Evolutionary conservation across 169 alveolate genomes (phyloP).

Genomic region (Cryptosporidium felis): DNA sequence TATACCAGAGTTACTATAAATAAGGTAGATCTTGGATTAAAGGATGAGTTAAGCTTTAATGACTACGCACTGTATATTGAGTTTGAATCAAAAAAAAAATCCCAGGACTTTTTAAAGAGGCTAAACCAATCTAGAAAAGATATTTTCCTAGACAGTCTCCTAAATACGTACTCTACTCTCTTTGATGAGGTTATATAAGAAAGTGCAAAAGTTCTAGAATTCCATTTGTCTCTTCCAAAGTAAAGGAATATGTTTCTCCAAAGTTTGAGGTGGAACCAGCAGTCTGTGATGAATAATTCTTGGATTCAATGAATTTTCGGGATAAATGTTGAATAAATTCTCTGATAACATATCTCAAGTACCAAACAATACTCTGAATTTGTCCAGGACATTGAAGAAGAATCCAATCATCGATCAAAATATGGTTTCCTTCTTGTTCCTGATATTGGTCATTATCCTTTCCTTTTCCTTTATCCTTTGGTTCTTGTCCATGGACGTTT

Average conservation of each 20-base stretch:
- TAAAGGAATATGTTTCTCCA: background rate
- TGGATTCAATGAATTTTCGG: background rate
- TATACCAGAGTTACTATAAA: constrained; percentile 27
- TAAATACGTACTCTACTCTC: background rate
- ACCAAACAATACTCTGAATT: constrained; percentile 60
- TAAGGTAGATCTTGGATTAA: background rate
- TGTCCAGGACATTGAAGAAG: constrained; percentile 50
- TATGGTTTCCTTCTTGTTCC: background rate
- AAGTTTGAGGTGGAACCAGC: too few relatives aligned
- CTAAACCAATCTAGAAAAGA: constrained; percentile 1
- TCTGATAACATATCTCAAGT: constrained; percentile 38
- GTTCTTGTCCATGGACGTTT: background rate
- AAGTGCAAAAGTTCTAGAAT: background rate
- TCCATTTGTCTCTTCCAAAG: background rate
- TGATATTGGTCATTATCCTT: background rate
- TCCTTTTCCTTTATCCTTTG: background rate
- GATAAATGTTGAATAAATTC: constrained; percentile 22
- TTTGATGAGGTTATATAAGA: constrained; percentile 4
- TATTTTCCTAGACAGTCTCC: background rate
- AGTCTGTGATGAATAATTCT: background rate
- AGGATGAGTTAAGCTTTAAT: background rate
- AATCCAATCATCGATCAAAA: constrained; percentile 47
- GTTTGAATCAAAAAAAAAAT: constrained; percentile 29
- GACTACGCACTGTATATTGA: constrained; percentile 61
- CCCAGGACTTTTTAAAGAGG: background rate